phyloP scores from a whole-genome alignment of 2,329 filamentous ascomycete species.

The Macroventuria anomochaeta region DNA sequence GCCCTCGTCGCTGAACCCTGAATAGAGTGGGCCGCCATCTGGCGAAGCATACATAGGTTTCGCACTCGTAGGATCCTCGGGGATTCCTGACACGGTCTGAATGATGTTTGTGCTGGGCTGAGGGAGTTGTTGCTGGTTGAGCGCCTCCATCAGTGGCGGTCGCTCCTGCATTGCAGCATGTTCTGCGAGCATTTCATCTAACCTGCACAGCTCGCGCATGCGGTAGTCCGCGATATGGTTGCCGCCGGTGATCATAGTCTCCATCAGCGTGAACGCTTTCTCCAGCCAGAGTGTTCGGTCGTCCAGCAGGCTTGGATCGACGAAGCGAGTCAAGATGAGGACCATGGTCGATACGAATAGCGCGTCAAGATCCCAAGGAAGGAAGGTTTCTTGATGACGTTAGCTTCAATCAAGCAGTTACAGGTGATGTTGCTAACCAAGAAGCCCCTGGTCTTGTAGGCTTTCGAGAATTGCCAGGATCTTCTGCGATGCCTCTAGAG shows the following conservation, averaged over 20 bases:
- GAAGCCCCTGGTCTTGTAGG: conserved; percentile 55
- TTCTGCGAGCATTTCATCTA: conserved; percentile 51
- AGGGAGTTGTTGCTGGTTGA: conserved; percentile 7
- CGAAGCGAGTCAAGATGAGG: conserved; percentile 47
- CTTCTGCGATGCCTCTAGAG: conserved; percentile 54
- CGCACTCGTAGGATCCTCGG: conserved; percentile 16
- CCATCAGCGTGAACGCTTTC: conserved; percentile 54
- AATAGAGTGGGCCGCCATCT: conserved; percentile 21
- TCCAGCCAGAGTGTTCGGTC: conserved; percentile 49
- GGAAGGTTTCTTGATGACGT: conserved; percentile 53
- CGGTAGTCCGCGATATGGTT: conserved; percentile 57
- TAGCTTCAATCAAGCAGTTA: conserved; percentile 2
- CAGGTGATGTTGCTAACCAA: conserved; percentile 47
- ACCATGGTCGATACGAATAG: conserved; percentile 55
- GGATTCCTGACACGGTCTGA: conserved; percentile 2
- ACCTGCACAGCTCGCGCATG: conserved; percentile 55
- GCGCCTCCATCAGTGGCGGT: conserved; percentile 9
- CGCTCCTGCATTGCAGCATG: conserved; percentile 28
- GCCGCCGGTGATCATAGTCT: conserved; percentile 56
- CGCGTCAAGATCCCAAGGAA: conserved; percentile 57
- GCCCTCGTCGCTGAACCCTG: conserved; percentile 30
- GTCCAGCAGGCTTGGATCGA: conserved; percentile 46
- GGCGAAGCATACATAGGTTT: conserved; percentile 15
- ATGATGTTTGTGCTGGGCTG: conserved; percentile 4
- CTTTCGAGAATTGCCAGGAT: conserved; percentile 54